Evolutionary conservation across 176 grass and related monocot genomes (phyloP), one percentile per base, ranked within the genome.

Genomic region (Aegilops bicornis): DNA sequence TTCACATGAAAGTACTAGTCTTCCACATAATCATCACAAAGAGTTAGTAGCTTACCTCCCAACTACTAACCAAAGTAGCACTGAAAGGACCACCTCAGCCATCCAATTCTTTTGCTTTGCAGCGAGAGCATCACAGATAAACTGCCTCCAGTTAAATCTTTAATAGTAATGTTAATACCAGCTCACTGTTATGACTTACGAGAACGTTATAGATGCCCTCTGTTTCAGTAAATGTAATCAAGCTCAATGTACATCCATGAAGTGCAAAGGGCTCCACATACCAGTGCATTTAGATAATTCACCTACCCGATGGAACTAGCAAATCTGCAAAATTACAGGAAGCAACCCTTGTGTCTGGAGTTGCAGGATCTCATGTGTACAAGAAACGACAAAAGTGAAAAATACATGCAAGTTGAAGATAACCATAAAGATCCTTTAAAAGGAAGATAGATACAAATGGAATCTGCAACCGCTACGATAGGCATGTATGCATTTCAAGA

Each of bases 11-110:
- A 77, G 47, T 37, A 52, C 37, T 30, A 40, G 20, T 45, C 4
- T 77, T 77, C 37, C 75, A 33, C 29, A 77, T 82, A 73, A 83
- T 79, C 79, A 79, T 86, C 47, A 33, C 23, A 65, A 3, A 65
- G 54, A 73, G 56, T 73, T 33, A 79, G 64, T 64, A 43, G 23
- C 65, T 54, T 78, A 90, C 84, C 58, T 83, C 73, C 79, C 79
- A 87, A 86, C 84, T 66, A 83, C 64, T 66, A 82, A 82, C 88
- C 54, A 79, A 76, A 83, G 12, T 58, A 43, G 82, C 40, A 82
- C 74, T 22, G 36, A 14, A 71, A 72, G 89, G 73, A 83, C 89
- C 64, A 86, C 30, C 39, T 83, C 30, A 45, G 30, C 54, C 40
- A 86, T 23, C 54, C 72, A 50, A 39, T 64, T 70, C n/a, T 81